phyloP scores from a whole-genome alignment of 2,329 filamentous ascomycete species.

The Penicillium griseofulvum region DNA sequence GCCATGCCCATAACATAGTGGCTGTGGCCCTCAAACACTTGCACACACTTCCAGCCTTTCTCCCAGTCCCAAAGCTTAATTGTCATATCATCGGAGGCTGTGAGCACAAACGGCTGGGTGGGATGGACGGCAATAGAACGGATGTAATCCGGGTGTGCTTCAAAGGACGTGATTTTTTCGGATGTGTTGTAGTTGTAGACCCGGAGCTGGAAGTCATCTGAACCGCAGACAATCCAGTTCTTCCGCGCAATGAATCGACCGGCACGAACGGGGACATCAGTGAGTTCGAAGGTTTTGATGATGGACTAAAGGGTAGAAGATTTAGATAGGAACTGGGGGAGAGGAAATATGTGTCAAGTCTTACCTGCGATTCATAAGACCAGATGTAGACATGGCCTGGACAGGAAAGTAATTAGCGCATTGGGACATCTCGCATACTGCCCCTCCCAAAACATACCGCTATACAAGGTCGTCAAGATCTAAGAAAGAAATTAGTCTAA shows the following conservation, averaged over 20 bases:
- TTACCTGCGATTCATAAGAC: slow-evolving; percentile 88
- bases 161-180: slow-evolving; percentile 95
- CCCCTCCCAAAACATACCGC: slow-evolving; percentile 60
- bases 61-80: slow-evolving; percentile 99
- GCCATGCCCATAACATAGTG: slow-evolving; percentile 97
- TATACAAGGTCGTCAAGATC: slow-evolving; percentile 91
- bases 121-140: slow-evolving; percentile 94
- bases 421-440: slow-evolving; percentile 11
- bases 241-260: slow-evolving; percentile 95
- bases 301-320: slow-evolving; percentile 59
- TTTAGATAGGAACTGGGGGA: slow-evolving; percentile 18
- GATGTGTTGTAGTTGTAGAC: slow-evolving; percentile 99
- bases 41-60: slow-evolving; percentile 95
- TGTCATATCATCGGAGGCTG: slow-evolving; percentile 96
- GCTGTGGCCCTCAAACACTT: slow-evolving; percentile 92
- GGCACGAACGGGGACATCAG: slow-evolving; percentile 94
- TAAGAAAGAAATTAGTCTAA: slow-evolving; percentile 31
- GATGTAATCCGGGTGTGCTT: slow-evolving; percentile 98
- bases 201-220: slow-evolving; percentile 83
- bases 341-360: slow-evolving; percentile 7
- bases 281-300: slow-evolving; percentile 98
- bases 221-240: slow-evolving; percentile 98
- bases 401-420: slow-evolving; percentile 25
- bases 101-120: slow-evolving; percentile 91
- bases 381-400: slow-evolving; percentile 97